phyloP scores from a whole-genome alignment of 2,329 filamentous ascomycete genomes.

The Akanthomyces muscarius region DNA sequence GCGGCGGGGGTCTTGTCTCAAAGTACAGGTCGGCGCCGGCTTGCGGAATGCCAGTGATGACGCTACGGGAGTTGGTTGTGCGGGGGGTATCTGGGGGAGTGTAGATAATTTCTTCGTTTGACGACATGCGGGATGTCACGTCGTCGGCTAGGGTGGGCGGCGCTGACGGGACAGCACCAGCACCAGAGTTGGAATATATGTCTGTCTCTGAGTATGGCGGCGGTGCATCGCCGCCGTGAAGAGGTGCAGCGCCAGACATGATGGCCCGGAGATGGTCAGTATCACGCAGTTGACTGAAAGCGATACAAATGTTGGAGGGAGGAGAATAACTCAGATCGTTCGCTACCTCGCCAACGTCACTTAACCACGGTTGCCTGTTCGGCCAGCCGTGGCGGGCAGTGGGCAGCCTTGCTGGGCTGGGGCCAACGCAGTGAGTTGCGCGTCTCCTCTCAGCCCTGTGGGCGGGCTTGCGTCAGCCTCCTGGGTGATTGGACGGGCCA shows the following conservation, averaged over 20 bases:
- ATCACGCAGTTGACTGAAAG: not conserved
- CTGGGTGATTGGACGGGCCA: not conserved
- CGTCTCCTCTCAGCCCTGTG: constrained; percentile 8
- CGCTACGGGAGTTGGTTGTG: constrained; percentile 25
- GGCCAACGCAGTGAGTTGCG: constrained; percentile 5
- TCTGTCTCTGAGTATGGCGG: constrained; percentile 58
- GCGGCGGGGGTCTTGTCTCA: constrained; percentile 38
- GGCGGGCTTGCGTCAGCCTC: constrained; percentile 7
- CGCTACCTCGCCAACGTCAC: not conserved
- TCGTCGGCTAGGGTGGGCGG: constrained; percentile 31
- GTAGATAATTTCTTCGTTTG: constrained; percentile 44
- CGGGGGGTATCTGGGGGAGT: constrained; percentile 49
- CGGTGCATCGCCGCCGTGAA: constrained; percentile 35
- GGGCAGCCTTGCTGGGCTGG: not conserved
- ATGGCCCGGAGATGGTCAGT: not conserved
- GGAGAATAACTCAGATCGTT: not conserved
- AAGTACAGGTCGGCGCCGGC: constrained; percentile 39
- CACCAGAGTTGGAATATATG: constrained; percentile 44
- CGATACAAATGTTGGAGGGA: not conserved
- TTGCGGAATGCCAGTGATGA: constrained; percentile 15
- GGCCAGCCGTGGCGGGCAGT: not conserved
- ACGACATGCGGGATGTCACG: constrained; percentile 35
- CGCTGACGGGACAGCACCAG: constrained; percentile 25
- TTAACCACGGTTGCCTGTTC: not conserved
- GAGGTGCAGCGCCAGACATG: not conserved